phyloP scores from a whole-genome alignment of 2,329 filamentous ascomycete genomes.

The Canariomyces notabilis region DNA sequence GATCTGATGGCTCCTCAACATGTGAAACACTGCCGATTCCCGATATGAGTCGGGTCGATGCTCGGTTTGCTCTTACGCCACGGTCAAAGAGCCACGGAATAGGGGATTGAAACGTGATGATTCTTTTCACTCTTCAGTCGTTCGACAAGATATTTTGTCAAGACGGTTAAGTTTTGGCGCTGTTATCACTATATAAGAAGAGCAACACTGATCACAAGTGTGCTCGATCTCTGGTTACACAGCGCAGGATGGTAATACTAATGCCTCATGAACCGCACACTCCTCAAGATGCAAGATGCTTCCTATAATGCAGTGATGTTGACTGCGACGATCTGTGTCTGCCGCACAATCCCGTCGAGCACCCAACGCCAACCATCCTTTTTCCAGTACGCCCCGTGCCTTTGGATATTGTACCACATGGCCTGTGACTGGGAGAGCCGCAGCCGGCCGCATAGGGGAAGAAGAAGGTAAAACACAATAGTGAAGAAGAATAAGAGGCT shows the following conservation, averaged over 20 bases:
- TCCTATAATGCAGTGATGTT: conserved; percentile 1
- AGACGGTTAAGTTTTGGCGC: not conserved
- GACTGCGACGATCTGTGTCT: not conserved
- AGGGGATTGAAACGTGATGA: not conserved
- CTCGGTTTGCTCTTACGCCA: not conserved
- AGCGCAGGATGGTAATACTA: conserved; percentile 1
- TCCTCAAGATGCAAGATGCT: not conserved
- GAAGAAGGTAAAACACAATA: not conserved
- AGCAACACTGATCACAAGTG: not conserved
- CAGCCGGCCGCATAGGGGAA: not conserved
- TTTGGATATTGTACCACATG: not conserved
- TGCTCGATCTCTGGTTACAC: not conserved
- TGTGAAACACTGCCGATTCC: not conserved
- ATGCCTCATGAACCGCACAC: conserved; percentile 6
- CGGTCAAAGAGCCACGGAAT: not conserved
- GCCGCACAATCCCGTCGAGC: not conserved
- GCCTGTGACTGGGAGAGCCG: not conserved
- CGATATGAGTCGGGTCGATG: not conserved
- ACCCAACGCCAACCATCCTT: conserved; percentile 11
- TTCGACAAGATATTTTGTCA: not conserved
- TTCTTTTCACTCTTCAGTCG: not conserved
- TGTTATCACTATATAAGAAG: not conserved
- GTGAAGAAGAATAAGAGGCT: not conserved
- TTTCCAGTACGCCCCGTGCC: not conserved
- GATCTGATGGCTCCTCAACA: not conserved